Conservation (phyloP, 1,284 basidiomycete species). For the Cryptococcus amylolentus region DNA sequence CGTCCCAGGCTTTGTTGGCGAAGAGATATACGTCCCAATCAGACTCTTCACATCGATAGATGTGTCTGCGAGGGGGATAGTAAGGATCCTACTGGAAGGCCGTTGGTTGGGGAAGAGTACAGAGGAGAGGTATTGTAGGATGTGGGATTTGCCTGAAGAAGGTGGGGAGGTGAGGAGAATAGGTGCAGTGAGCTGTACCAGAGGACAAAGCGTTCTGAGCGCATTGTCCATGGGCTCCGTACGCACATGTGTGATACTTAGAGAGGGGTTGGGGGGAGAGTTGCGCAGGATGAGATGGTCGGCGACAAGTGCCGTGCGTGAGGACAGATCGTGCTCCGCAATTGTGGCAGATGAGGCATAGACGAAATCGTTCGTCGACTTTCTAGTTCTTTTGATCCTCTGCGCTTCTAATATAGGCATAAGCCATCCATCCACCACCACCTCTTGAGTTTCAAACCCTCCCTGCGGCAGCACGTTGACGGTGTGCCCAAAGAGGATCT, state of each 20-base stretch:
- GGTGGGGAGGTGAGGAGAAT: conserved; percentile 81
- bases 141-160: conserved; percentile 83
- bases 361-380: conserved; percentile 34
- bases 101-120: conserved; percentile 54
- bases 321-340: conserved; percentile 55
- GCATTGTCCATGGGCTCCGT: conserved; percentile 63
- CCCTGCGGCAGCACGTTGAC: conserved; percentile 6
- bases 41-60: conserved; percentile 92
- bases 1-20: conserved; percentile 74
- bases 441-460: conserved; percentile 31
- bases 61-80: conserved; percentile 87
- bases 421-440: conserved; percentile 69
- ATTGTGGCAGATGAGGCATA: not conserved
- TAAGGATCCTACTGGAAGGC: conserved; percentile 62
- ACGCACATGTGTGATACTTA: conserved; percentile 55
- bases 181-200: conserved; percentile 67
- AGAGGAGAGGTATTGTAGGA: conserved; percentile 72
- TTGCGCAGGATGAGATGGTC: conserved; percentile 23
- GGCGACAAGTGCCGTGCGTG: conserved; percentile 19
- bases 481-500: conserved; percentile 26
- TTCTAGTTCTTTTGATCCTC: conserved; percentile 59
- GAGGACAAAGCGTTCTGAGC: conserved; percentile 63
- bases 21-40: conserved; percentile 90
- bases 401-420: conserved; percentile 65
- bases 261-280: conserved; percentile 56